Percentiles rank a stretch among this genome's conserved stretches.
Evolutionary conservation across 768 basidiomycete genomes (phyloP).

Genomic region (Leccinum subgranulosum): DNA sequence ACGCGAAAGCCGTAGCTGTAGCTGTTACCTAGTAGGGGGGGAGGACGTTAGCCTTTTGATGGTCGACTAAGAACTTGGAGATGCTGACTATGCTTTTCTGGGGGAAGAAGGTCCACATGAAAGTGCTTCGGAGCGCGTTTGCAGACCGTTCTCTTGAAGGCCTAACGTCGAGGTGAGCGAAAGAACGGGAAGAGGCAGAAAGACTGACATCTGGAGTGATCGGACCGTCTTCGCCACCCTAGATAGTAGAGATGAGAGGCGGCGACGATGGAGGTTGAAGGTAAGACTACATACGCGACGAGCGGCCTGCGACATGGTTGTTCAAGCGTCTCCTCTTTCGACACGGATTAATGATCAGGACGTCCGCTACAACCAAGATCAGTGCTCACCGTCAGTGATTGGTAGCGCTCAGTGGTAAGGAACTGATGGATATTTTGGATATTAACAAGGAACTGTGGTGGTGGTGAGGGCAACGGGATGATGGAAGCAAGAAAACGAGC

Average conservation of each 20-base stretch:
- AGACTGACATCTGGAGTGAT: constrained; percentile 26
- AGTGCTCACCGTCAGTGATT: constrained; percentile 1
- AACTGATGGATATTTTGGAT: neutral
- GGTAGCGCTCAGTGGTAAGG: neutral
- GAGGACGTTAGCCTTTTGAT: neutral
- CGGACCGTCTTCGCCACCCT: constrained; percentile 6
- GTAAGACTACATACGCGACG: constrained; percentile 11
- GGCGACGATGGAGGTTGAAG: neutral
- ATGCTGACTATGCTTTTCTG: constrained; percentile 54
- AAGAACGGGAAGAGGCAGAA: neutral
- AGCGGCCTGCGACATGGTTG: constrained; percentile 1
- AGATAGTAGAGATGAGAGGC: neutral
- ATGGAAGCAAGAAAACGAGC: constrained; percentile 1
- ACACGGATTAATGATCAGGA: constrained; percentile 7
- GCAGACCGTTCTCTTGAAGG: constrained; percentile 60
- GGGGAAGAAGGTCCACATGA: constrained; percentile 52
- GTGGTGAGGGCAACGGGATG: neutral
- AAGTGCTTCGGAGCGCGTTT: constrained; percentile 59
- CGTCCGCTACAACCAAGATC: neutral
- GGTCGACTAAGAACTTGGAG: neutral
- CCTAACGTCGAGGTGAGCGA: constrained; percentile 32
- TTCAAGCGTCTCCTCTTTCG: neutral
- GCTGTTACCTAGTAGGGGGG: constrained; percentile 40
- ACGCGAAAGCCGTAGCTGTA: constrained; percentile 65
- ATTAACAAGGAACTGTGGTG: neutral